Evolutionary conservation across 2,329 filamentous ascomycete genomes (phyloP).

Genomic region (Neopestalotiopsis rosae): DNA sequence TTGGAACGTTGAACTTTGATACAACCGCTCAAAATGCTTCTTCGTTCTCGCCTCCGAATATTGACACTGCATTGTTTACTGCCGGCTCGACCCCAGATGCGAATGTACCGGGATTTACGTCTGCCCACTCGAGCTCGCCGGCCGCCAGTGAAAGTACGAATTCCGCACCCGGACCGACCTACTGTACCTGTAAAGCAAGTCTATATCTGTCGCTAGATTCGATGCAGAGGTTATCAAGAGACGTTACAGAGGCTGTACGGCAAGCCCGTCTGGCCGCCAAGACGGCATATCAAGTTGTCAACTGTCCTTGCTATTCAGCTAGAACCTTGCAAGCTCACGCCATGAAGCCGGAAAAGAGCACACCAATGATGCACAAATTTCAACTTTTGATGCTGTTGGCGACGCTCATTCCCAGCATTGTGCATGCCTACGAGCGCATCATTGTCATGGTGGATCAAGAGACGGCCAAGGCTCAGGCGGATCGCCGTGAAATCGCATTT

Average conservation of each 20-base stretch:
- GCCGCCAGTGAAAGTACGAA: slow-evolving; percentile 5
- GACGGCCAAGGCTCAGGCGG: slow-evolving; percentile 47
- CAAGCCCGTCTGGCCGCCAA: slow-evolving; percentile 53
- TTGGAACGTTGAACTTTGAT: slow-evolving; percentile 34
- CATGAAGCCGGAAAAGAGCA: slow-evolving; percentile 13
- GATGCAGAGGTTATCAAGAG: slow-evolving; percentile 50
- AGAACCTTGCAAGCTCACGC: slow-evolving; percentile 42
- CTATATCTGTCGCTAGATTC: slow-evolving; percentile 58
- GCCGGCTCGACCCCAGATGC: slow-evolving; percentile 24
- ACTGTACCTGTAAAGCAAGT: slow-evolving; percentile 54
- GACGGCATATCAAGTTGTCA: slow-evolving; percentile 55
- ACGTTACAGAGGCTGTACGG: slow-evolving; percentile 52
- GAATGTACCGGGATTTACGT: slow-evolving; percentile 31
- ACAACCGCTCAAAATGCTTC: slow-evolving; percentile 24
- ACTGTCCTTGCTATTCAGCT: slow-evolving; percentile 55
- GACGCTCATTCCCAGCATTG: slow-evolving; percentile 61
- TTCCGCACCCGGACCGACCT: neutral
- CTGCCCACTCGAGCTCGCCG: slow-evolving; percentile 27
- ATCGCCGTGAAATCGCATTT: slow-evolving; percentile 50
- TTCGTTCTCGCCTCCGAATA: slow-evolving; percentile 27
- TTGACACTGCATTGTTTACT: slow-evolving; percentile 36
- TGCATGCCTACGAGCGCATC: slow-evolving; percentile 61
- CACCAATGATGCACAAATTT: slow-evolving; percentile 52
- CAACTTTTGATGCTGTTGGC: slow-evolving; percentile 66
- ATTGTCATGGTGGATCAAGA: slow-evolving; percentile 61